Evolutionary conservation across 768 basidiomycete species (phyloP), one percentile per base, ranked within the genome.

Genomic region (Asterophora parasitica): DNA sequence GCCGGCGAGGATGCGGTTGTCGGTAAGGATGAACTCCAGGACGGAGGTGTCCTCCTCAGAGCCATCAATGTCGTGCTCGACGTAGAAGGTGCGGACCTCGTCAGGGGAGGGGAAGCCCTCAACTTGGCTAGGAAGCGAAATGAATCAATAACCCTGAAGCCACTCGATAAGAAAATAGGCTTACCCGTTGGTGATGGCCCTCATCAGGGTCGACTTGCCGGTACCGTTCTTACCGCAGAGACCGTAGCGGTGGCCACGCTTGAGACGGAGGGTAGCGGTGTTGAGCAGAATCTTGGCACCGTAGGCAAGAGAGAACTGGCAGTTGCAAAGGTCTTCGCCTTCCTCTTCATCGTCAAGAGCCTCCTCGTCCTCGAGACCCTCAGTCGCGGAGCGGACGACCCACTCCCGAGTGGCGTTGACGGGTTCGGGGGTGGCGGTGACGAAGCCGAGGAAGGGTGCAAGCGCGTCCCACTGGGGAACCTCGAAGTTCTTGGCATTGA

Each of bases 181-280:
- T 39, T 50, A 76, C 73, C 88, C 90, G 61, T 92, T 92, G 71
- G 83, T 89, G 68, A 92, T 92, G 52, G 90, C 89, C 56, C 88
- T 83, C 90, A 92, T 92, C 65, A 92, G 81, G 20, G 89, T 92
- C 1, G 89, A 92, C 79, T 97, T 97, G 60, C 94, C 94, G 62
- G 93, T 93, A 82, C 94, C 94, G 71, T 97, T 97, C 76, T 93
- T 90, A 68, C 94, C 94, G 67, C 92, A 95, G 28, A 97, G 85
- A 81, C 94, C 94, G 68, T 97, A 97, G 65, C 94, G 92, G 75
- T 96, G 91, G 46, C 93, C 94, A 72, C 94, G 92, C 79, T 95
- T 96, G 67, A 97, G 88, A 67, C 94, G 92, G 68, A 97, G 89
- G 54, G 78, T 86, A 50, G 94, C 94, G 34, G 92, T 96, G 76